Base-by-base conservation (phyloP, 1,284 basidiomycete species). In the Tilletia horrida region DNA sequence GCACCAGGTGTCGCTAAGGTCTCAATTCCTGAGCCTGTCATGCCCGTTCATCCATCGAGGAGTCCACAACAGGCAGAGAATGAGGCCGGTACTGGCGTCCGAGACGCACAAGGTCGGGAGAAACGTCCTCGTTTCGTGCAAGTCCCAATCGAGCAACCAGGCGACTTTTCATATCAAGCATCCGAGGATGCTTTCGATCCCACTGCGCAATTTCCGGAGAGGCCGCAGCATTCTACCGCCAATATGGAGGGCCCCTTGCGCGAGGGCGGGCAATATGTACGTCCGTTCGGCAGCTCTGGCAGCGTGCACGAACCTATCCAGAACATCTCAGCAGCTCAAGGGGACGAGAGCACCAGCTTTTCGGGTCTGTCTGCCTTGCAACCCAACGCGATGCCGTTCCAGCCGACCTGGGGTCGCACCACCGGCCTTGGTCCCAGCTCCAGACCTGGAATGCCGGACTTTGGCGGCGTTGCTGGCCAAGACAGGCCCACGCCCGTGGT, bases 181-280 rank as follows among this genome's bases (percentile, higher is more conserved):
- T 44, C 68, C 31, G 69, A 69, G 3, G 71, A 69, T 29, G 69
- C 71, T 16, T 66, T 57, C 21, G 27, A 67, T 16, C 61, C 45
- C 21, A 40, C 14, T 16, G 69, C 67, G 45, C 52, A 67, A 25
- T 61, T 62, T 2, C 71, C 70, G 16, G 69, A 71, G 18, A 67
- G 76, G 14, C 76, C 74, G 2, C 62, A 50, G 29, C 63, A 68
- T 11, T 77, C 76, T 8, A 63, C 76, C 0, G 76, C 76, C 18
- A 75, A 69, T 45, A 76, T 77, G 72, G 74, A 76, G 61, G 75
- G 76, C 0, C 73, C 74, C 0, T 59, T 76, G 35, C 73, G 76
- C 6, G 66, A 65, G n/a, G 55, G 35, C 31, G 55, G 55, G 3
- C 27, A 25, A 7, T 13, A 25, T 31, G 55, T 59, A 8, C 25